Evolutionary conservation across 2,329 filamentous ascomycete species (phyloP), one percentile per base, ranked within the genome.

Genomic region (Claviceps sp.): DNA sequence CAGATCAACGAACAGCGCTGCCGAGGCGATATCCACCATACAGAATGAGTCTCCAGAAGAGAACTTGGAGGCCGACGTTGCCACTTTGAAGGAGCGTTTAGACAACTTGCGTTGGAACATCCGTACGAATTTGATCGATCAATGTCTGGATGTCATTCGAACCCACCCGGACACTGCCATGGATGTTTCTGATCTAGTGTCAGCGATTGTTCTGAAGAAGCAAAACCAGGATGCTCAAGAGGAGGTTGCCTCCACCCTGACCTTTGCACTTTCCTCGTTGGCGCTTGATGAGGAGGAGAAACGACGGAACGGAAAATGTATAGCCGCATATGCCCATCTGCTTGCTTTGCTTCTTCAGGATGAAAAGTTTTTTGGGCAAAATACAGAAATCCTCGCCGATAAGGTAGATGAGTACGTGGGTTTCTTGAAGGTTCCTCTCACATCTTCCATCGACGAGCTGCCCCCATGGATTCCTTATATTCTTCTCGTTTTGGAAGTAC

Each of bases 401-500:
- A 88, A 85, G 60, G 85, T 96, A 42, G 73, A 75, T 9, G 82
- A 82, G 39, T 80, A 96, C 55, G 75, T 95, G 29, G 76, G 74
- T 2, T 96, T 96, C 65, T 78, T 98, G 58, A 84, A 85, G 60
- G 71, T 89, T 4, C 73, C 80, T 5, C 71, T 80, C 0, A 79
- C 82, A 26, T 79, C 83, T 52, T 75, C 85, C 3, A 71, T 77
- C 0, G 87, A 95, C 47, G 86, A 93, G 53, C 73, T 88, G n/a
- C 86, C 89, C 4, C 86, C 88, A 1, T 98, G 91, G 89, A 85
- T 97, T 56, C 86, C 88, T 13, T 90, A 93, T 61, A 82, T 97
- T 36, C 74, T 98, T 37, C 76, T 97, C 16, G 86, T 98, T 48
- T 76, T 97, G 47, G 93, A 99, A 71, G 86, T 86, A 50, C 74